These are phyloP conservation scores for Tylopilus subfusipes DNA, from an alignment of 768 basidiomycete genomes.

Conservation along the genomic window DNA sequence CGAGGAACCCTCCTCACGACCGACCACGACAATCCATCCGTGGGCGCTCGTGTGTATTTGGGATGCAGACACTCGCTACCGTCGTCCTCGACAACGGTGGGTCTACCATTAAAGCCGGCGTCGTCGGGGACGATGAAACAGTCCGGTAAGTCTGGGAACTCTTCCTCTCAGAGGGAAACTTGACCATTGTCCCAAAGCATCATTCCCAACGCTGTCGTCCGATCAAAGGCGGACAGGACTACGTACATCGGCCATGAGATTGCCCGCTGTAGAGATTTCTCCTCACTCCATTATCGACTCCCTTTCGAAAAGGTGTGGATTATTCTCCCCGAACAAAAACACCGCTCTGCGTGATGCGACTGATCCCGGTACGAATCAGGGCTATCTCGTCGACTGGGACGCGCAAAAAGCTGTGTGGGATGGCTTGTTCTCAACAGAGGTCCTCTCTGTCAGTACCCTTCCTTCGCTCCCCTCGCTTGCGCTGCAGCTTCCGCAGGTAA, in stretches of 20 bases:
- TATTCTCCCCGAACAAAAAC: background rate
- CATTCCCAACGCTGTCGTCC: slow-evolving; percentile 76
- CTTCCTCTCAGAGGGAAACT: background rate
- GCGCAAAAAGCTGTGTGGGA: slow-evolving; percentile 95
- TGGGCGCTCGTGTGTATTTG: too few relatives aligned
- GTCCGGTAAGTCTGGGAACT: slow-evolving; percentile 21
- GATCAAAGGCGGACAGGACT: slow-evolving; percentile 78
- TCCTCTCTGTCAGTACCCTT: slow-evolving; percentile 51
- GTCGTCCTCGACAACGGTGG: slow-evolving; percentile 89
- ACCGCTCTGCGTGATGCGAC: background rate
- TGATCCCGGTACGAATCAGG: slow-evolving; percentile 47
- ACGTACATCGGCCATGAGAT: slow-evolving; percentile 88
- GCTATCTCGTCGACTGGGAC: slow-evolving; percentile 93
- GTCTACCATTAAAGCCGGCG: slow-evolving; percentile 73
- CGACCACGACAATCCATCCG: too few relatives aligned
- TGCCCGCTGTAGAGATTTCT: slow-evolving; percentile 69
- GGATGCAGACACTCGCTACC: slow-evolving; percentile 30
- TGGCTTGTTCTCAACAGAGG: slow-evolving; percentile 72
- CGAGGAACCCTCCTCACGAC: background rate
- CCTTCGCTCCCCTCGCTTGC: background rate
- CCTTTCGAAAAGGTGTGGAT: slow-evolving; percentile 79
- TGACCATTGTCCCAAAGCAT: slow-evolving; percentile 41
- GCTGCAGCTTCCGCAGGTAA: slow-evolving; percentile 46
- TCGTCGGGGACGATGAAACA: slow-evolving; percentile 35
- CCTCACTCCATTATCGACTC: slow-evolving; percentile 75